Percentiles rank a stretch among this genome's conserved stretches.
phyloP scores from a whole-genome alignment of 306 rosid species.

The Canavalia ensiformis region DNA sequence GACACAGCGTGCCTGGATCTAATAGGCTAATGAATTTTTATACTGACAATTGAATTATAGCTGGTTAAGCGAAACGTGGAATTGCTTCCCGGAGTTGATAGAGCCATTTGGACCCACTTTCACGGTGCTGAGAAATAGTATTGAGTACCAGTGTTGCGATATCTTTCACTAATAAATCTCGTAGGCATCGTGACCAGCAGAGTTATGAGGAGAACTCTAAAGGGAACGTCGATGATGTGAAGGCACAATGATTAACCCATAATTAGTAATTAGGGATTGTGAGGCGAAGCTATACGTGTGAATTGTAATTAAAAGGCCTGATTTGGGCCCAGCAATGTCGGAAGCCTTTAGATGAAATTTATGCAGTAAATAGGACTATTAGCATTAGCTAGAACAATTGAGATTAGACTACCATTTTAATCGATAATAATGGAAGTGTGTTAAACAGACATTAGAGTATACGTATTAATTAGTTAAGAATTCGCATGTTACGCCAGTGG shows the following conservation, averaged over 20 bases:
- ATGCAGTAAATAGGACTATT: no score
- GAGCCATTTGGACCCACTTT: conserved; percentile 13
- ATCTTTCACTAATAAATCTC: not conserved
- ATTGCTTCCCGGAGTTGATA: not conserved
- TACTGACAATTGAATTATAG: not conserved
- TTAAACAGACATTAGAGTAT: no score
- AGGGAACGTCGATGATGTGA: not conserved
- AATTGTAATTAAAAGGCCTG: not conserved
- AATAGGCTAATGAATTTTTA: not conserved
- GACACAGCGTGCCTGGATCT: not conserved
- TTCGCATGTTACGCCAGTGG: no score
- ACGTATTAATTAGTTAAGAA: no score
- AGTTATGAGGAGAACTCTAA: not conserved
- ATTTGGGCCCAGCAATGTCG: not conserved
- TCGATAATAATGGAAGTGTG: no score
- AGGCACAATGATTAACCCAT: no score
- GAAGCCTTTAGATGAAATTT: not conserved
- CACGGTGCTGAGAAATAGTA: not conserved
- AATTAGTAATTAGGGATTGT: not conserved
- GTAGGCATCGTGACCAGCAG: not conserved
- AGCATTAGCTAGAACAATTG: no score
- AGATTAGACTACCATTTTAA: no score
- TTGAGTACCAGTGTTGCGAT: not conserved
- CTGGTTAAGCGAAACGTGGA: not conserved
- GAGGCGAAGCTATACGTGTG: not conserved